Conservation (phyloP, 768 basidiomycete species). For the Macrocybe gigantea region DNA sequence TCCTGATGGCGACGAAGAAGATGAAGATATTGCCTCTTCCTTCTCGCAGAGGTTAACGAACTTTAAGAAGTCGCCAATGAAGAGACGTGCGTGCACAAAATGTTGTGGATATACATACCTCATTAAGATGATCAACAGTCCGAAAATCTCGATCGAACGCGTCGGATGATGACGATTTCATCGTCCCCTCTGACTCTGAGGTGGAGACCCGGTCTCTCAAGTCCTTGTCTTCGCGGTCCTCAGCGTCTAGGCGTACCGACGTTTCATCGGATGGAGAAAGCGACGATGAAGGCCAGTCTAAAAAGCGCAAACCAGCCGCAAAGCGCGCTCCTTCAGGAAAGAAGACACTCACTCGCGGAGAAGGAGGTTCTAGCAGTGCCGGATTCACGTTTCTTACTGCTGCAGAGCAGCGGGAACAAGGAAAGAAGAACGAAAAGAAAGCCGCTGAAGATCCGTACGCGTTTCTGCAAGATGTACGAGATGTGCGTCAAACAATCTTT, state of each 20-base stretch:
- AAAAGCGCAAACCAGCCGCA: constrained; percentile 30
- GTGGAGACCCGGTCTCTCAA: constrained; percentile 42
- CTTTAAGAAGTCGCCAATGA: constrained; percentile 60
- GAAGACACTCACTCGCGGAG: constrained; percentile 19
- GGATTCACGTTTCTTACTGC: constrained; percentile 63
- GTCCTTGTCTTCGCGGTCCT: constrained; percentile 47
- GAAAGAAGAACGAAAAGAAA: constrained; percentile 81
- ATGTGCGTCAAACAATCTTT: constrained; percentile 40
- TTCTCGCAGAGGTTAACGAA: constrained; percentile 58
- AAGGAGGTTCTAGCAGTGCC: constrained; percentile 11
- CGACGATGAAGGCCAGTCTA: constrained; percentile 31
- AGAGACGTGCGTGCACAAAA: constrained; percentile 43
- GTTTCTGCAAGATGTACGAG: constrained; percentile 67
- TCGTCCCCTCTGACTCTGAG: constrained; percentile 62
- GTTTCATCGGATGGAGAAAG: constrained; percentile 28
- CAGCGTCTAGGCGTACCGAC: constrained; percentile 40
- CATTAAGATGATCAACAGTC: constrained; percentile 20
- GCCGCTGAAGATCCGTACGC: constrained; percentile 68
- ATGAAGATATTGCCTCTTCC: constrained; percentile 29
- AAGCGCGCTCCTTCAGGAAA: constrained; percentile 21
- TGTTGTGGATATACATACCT: constrained; percentile 26
- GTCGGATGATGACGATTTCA: constrained; percentile 66
- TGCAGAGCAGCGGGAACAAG: constrained; percentile 71
- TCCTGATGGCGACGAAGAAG: constrained; percentile 46
- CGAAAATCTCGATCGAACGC: constrained; percentile 33